Evolutionary conservation across 1,139 yeast genomes (phyloP).

Genomic region (Kodamaea sp.): DNA sequence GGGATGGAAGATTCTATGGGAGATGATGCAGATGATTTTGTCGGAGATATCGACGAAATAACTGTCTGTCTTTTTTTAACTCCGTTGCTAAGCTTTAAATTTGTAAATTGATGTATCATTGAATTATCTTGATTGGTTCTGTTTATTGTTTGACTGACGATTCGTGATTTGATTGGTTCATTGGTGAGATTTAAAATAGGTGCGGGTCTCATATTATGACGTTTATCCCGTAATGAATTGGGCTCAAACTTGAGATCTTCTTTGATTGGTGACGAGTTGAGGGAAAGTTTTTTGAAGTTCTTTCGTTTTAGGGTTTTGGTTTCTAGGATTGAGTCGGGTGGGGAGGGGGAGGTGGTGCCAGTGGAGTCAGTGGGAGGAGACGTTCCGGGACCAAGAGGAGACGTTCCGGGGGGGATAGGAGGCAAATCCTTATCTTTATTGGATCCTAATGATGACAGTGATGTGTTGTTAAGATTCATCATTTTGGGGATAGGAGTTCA

Average conservation of each 20-base stretch:
- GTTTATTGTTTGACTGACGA: background rate
- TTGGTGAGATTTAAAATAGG: slow-evolving; percentile 16
- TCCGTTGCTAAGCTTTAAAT: too few relatives aligned
- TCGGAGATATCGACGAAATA: slow-evolving; percentile 44
- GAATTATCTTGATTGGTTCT: background rate
- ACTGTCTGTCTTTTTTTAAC: slow-evolving; percentile 38
- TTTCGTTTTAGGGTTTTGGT: slow-evolving; percentile 65
- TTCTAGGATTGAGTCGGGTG: too few relatives aligned
- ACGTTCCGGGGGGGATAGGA: slow-evolving; percentile 30
- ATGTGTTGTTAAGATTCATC: slow-evolving; percentile 27
- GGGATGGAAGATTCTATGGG: slow-evolving; percentile 7
- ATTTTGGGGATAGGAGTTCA: slow-evolving; percentile 10
- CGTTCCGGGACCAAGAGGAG: slow-evolving; percentile 9
- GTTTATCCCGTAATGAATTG: slow-evolving; percentile 13
- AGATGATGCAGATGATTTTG: slow-evolving; percentile 30
- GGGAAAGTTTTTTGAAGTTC: slow-evolving; percentile 67
- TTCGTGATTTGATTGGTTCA: background rate
- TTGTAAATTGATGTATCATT: background rate
- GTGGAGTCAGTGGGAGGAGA: too few relatives aligned
- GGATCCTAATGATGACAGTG: slow-evolving; percentile 23
- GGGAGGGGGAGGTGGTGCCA: too few relatives aligned
- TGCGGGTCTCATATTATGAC: slow-evolving; percentile 17
- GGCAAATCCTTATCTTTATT: slow-evolving; percentile 38
- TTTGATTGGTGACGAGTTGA: slow-evolving; percentile 23
- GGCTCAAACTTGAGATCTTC: slow-evolving; percentile 8